Evolutionary conservation across 225 moss, liverwort and hornwort genomes (phyloP).

Genomic region (Rhytidiadelphus loreus): DNA sequence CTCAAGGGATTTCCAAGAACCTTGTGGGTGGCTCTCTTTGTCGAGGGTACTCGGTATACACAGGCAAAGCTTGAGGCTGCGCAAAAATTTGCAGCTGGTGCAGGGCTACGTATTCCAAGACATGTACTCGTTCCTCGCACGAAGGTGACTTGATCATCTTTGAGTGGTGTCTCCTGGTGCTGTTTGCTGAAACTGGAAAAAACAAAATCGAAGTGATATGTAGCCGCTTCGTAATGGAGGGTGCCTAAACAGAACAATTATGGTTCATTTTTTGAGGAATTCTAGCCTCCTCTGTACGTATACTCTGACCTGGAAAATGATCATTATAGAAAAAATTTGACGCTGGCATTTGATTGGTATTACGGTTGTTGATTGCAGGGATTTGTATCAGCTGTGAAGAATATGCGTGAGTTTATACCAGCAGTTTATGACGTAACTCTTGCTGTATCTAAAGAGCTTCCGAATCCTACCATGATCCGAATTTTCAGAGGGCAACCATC

Average conservation of each 20-base stretch:
- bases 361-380: constrained; percentile 38
- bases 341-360: not conserved
- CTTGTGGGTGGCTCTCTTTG: constrained; percentile 96
- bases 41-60: constrained; percentile 95
- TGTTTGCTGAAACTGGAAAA: not conserved
- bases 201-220: not conserved
- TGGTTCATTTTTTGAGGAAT: not conserved
- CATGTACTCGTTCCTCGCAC: constrained; percentile 99
- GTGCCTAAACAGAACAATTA: not conserved
- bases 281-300: not conserved
- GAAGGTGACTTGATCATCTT: constrained; percentile 35
- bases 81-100: constrained; percentile 64
- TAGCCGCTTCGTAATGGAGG: not conserved
- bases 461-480: constrained; percentile 74
- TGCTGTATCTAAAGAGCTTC: constrained; percentile 64
- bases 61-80: constrained; percentile 76
- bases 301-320: not conserved
- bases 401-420: constrained; percentile 85
- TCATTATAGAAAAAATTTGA: not conserved
- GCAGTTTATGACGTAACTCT: constrained; percentile 79
- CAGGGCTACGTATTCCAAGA: constrained; percentile 64
- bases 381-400: constrained; percentile 86
- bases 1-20: constrained; percentile 86
- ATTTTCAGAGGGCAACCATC: constrained; percentile 74
- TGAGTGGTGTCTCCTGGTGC: not conserved